Evolutionary conservation across 164 flowering plant genomes (phyloP), one percentile per base, ranked within the genome.

Genomic region (Stephania yunnanensis): DNA sequence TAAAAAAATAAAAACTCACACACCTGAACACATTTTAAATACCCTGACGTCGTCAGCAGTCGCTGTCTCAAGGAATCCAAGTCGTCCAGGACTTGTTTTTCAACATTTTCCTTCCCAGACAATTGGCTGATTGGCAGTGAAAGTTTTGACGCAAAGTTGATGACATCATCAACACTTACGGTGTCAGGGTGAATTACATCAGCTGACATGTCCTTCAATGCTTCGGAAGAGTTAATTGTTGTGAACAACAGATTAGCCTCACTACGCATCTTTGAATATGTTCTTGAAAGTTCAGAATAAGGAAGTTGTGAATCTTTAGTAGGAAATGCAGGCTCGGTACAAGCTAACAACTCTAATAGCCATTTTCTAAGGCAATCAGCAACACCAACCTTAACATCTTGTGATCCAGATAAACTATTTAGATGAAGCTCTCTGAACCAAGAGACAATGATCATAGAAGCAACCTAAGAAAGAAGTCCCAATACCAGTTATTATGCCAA

Each of bases 11-110:
- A 36, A 42, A 12, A 75, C 64, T 31, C 45, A 72, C 73, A 55
- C 77, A 91, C 98, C 97, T 94, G 97, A 65, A 96, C 93, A 83
- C 98, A 92, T 82, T 90, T 96, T 74, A 96, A 81, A 85, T 96
- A 96, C 73, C 99, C 92, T 6, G 95, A 76, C 53, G 98, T 96
- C 13, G 95, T 83, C 78, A 96, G 63, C 74, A 94, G 89, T 46
- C 89, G 87, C 79, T 96, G 99, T 78, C 83, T 90, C 50, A 82
- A 70, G 10, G 98, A 87, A 67, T 92, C 98, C 30, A 94, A 72
- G 72, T 92, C 95, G 80, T 91, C 94, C 80, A 82, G 66, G 70
- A 81, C 66, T 46, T 81, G 81, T 76, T 78, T 81, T 71, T 78
- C 90, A 11, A 68, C 31, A 52, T 83, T 74, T 73, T 83, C 90